These are phyloP conservation scores for Mesembryanthemum crystallinum DNA, from an alignment of 148 eudicot species.

Conservation along the genomic window DNA sequence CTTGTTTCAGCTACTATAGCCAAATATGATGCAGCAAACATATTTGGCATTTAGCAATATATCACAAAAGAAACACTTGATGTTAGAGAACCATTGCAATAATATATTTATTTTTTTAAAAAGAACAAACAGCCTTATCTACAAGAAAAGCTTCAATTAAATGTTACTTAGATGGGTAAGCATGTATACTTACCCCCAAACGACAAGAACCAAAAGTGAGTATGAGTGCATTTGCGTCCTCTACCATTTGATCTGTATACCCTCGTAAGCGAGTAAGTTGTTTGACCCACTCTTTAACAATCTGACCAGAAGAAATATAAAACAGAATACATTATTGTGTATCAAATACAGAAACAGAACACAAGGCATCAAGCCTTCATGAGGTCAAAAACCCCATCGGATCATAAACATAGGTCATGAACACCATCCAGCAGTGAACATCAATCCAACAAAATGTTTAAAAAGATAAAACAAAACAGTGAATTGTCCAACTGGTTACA, in stretches of 20 bases:
- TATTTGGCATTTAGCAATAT: no score
- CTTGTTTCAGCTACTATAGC: neutral
- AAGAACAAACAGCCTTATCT: no score
- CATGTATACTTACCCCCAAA: conserved; percentile 77
- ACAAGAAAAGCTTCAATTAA: no score
- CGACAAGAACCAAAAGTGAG: conserved; percentile 89
- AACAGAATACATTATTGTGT: neutral
- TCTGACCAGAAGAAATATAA: conserved; percentile 34
- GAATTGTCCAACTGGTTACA: no score
- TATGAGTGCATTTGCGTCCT: conserved; percentile 82
- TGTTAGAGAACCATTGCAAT: no score
- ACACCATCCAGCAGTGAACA: no score
- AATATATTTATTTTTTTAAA: no score
- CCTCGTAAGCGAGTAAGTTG: conserved; percentile 73
- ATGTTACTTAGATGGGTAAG: no score
- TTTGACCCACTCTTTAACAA: conserved; percentile 87
- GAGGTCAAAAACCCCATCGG: no score
- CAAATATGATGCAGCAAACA: neutral
- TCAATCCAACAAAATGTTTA: neutral
- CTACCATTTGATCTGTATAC: conserved; percentile 85
- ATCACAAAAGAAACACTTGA: no score
- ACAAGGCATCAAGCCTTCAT: neutral
- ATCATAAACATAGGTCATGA: no score
- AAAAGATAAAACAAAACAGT: no score
- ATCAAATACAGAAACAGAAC: neutral